Base-by-base conservation (phyloP, 1,284 basidiomycete genomes). In the Leccinum griseonigrum region DNA sequence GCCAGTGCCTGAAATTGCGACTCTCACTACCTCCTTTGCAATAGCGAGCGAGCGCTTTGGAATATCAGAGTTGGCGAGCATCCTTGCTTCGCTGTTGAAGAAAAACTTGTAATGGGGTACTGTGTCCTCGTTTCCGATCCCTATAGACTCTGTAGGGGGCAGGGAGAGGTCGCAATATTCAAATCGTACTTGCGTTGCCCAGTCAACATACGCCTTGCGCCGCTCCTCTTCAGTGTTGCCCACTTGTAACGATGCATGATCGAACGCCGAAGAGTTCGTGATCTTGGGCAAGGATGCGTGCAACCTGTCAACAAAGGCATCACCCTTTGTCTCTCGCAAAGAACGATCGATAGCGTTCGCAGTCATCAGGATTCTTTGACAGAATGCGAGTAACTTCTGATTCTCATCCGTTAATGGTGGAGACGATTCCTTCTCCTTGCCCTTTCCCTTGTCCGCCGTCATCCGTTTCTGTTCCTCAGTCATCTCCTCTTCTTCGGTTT, bases 21-120 rank as follows among this genome's bases (percentile, higher is more conserved):
- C 13, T 63, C 40, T 57, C 22, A n/a, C 36, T 68, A 92, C 91
- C 84, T 94, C 92, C 78, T 96, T 97, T 10, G 94, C 94, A 64
- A 97, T 95, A 10, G 94, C 93, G 57, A 96, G 78, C 2, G 91
- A 94, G 38, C 94, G 82, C 74, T 92, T 94, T 2, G 93, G 92
- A 58, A 94, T 91, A 71, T 92, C 90, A 34, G 85, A 85, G 66
- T 83, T 85, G 6, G 88, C 87, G 29, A 95, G 79, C 85, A 90
- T 86, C 28, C 90, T 82, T 18, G 90, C 91, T 71, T 94, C 92
- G 65, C 83, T 86, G 70, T 88, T 89, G 75, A 83, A 94, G 71
- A 83, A 87, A 69, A 88, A 90, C 73, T 92, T 92, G 76, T 87
- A 94, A 70, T 88, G 84, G 3, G 89, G 88, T 1, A 82, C 74